Evolutionary conservation across 768 basidiomycete species (phyloP).

Genomic region (Crassisporium funariophilum): DNA sequence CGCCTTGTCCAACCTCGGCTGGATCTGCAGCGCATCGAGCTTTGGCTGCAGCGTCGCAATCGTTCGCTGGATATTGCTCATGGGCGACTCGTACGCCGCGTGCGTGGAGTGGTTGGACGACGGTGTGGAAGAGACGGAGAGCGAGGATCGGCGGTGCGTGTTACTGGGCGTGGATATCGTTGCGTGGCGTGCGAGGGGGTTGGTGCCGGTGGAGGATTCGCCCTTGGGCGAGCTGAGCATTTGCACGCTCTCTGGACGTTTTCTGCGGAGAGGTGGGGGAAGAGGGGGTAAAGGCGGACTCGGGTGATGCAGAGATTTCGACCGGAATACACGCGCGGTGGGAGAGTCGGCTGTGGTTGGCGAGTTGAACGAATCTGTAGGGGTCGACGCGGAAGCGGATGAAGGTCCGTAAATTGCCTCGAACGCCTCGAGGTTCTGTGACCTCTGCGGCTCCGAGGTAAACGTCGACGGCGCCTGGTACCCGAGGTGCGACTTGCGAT

Average conservation of each 20-base stretch:
- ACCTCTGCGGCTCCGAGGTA: not conserved
- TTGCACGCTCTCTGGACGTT: constrained; percentile 69
- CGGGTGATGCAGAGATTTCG: constrained; percentile 56
- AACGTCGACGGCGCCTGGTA: constrained; percentile 1
- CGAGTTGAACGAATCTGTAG: constrained; percentile 13
- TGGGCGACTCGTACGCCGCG: constrained; percentile 1
- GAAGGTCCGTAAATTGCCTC: constrained; percentile 22
- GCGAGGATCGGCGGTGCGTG: constrained; percentile 3
- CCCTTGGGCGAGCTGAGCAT: constrained; percentile 32
- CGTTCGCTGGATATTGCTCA: constrained; percentile 43
- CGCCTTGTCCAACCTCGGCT: constrained; percentile 62
- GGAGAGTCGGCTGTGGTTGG: constrained; percentile 24
- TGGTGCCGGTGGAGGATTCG: too few relatives aligned
- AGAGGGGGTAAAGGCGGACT: constrained; percentile 33
- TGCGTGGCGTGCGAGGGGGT: too few relatives aligned
- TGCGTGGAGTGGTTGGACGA: not conserved
- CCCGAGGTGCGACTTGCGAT: constrained; percentile 38
- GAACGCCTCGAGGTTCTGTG: constrained; percentile 21
- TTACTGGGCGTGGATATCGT: not conserved
- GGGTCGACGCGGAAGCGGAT: constrained; percentile 11
- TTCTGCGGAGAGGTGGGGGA: constrained; percentile 48
- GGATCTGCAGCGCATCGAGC: constrained; percentile 27
- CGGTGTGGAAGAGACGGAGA: not conserved
- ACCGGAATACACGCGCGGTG: constrained; percentile 47
- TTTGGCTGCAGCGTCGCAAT: constrained; percentile 40